Base-by-base conservation (phyloP, 2,329 filamentous ascomycete genomes). In the Diaporthe nobilis region DNA sequence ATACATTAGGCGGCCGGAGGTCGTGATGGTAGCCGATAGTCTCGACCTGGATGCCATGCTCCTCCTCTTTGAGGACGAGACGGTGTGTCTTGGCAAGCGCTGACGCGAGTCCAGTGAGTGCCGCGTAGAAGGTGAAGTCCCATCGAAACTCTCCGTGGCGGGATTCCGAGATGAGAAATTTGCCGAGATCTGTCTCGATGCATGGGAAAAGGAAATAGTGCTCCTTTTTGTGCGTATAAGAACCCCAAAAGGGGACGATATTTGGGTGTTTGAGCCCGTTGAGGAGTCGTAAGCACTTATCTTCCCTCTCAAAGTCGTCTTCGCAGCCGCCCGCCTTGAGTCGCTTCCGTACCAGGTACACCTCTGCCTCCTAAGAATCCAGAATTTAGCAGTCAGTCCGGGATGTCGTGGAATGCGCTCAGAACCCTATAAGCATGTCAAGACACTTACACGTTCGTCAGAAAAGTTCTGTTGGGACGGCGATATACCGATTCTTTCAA, bases 11-110 rank as follows among this genome's bases (percentile, higher is more conserved):
- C 12, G 82, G 81, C 28, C 78, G 77, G 1, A 83, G 70, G 42
- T 83, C 82, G 53, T 82, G 80, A 71, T 83, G 82, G 63, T 79
- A 83, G 37, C 80, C 80, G 55, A 81, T 80, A 22, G 61, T 71
- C 13, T 78, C 74, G 17, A 81, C 51, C 20, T 80, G 72, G 22
- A 78, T 37, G 7, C 57, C 74, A 4, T 80, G 63, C 28, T 68
- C 63, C 0, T 37, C 74, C 9, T 72, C 42, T 13, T 63, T 67
- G 44, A 80, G 78, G 13, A 20, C 20, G 17, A 75, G 51, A 42
- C 77, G 71, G 44, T 83, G 81, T 12, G 80, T 71, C 8, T 65
- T 61, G 22, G 78, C 60, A 31, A 83, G 70, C 1, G 80, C 81
- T 25, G 79, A 80, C 13, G 80, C 78, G 12, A 82, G 71, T 12